These are phyloP conservation scores for Beauveria asiatica DNA, from an alignment of 2,329 filamentous ascomycete genomes.

Conservation along the genomic window DNA sequence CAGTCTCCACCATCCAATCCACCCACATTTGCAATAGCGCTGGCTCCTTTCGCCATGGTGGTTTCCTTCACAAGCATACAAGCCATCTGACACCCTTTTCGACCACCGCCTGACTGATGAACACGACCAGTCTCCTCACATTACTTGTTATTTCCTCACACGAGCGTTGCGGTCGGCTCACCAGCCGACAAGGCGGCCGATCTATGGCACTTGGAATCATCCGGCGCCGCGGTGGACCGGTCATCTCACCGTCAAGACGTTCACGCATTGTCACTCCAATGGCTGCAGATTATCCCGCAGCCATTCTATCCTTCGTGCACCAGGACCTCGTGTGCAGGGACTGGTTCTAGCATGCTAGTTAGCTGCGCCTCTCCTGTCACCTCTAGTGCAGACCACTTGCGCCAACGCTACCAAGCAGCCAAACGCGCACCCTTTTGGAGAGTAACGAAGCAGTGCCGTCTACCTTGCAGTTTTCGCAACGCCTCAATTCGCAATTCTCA, in stretches of 20 bases:
- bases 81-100: slow-evolving; percentile 6
- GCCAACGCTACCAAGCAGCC: not conserved
- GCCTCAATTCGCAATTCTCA: not conserved
- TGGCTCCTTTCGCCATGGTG: not conserved
- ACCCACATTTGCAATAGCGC: slow-evolving; percentile 4
- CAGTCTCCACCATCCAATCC: not conserved
- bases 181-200: slow-evolving; percentile 7
- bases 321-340: not conserved
- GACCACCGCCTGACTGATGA: slow-evolving; percentile 6
- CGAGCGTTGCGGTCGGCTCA: slow-evolving; percentile 10
- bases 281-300: not conserved
- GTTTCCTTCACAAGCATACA: not conserved
- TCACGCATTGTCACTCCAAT: not conserved
- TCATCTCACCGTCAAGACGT: not conserved
- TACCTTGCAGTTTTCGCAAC: not conserved
- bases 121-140: not conserved
- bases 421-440: not conserved
- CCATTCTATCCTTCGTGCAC: not conserved
- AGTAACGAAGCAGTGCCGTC: not conserved
- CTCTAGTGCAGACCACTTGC: not conserved
- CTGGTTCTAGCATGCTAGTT: not conserved
- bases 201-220: slow-evolving; percentile 3
- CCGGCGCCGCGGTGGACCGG: not conserved
- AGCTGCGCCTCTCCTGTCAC: not conserved
- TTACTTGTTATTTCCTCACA: not conserved